Evolutionary conservation across 2,329 filamentous ascomycete genomes (phyloP).

Genomic region (Ophiognomonia clavigignenti-juglandacearum): DNA sequence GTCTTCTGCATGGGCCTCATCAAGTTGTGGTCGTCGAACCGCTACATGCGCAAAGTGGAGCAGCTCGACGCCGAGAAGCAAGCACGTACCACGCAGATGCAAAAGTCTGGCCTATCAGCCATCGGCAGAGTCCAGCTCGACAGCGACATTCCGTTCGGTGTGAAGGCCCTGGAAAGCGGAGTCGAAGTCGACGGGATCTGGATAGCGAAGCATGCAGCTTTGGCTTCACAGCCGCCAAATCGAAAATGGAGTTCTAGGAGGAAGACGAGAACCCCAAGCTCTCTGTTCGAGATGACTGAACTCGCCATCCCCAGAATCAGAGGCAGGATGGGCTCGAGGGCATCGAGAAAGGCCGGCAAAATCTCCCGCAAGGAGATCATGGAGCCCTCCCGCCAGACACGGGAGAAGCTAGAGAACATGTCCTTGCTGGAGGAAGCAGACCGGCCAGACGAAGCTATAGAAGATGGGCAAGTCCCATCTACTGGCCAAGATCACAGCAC

Average conservation of each 20-base stretch:
- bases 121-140: slow-evolving; percentile 24
- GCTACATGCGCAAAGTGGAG: slow-evolving; percentile 51
- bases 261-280: slow-evolving; percentile 8
- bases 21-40: slow-evolving; percentile 62
- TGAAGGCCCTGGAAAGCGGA: slow-evolving; percentile 78
- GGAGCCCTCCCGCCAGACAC: slow-evolving; percentile 5
- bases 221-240: slow-evolving; percentile 18
- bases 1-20: slow-evolving; percentile 64
- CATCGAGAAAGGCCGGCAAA: slow-evolving; percentile 4
- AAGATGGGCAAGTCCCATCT: not conserved
- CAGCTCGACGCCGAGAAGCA: slow-evolving; percentile 63
- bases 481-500: not conserved
- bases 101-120: slow-evolving; percentile 44
- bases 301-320: not conserved
- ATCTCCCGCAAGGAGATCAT: slow-evolving; percentile 11
- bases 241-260: slow-evolving; percentile 15
- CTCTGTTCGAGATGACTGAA: slow-evolving; percentile 2
- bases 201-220: slow-evolving; percentile 53
- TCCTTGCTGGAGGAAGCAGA: not conserved
- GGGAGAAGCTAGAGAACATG: slow-evolving; percentile 6
- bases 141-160: slow-evolving; percentile 75
- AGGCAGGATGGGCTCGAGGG: slow-evolving; percentile 1
- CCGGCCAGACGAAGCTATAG: not conserved
- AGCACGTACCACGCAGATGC: slow-evolving; percentile 47
- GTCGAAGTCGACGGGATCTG: slow-evolving; percentile 83